A percentile compares a stretch with the other conserved stretches of the same genome.
These are phyloP conservation scores for Helianthus annuus DNA, from an alignment of 129 eudicot genomes.

Conservation along the genomic window HanXRQr2.0-SUNRISE NC_035446.2:141491199-141491698, in stretches of 20 bases:
- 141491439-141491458: not conserved
- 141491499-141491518: not conserved
- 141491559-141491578: not conserved
- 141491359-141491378: not conserved
- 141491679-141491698: not conserved
- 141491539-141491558: conserved; percentile 12
- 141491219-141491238: not conserved
- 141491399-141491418: not conserved
- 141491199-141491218: not conserved
- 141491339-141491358: not conserved
- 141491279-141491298: not conserved
- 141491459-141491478: not conserved
- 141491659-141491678: not conserved
- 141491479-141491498: not conserved
- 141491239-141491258: not conserved
- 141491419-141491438: not conserved
- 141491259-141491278: not conserved
- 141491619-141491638: not conserved
- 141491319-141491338: not conserved
- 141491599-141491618: not conserved
- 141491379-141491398: not conserved
- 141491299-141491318: not conserved
- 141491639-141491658: not conserved
- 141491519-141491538: not conserved
- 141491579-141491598: not conserved